These are phyloP conservation scores for Ogataea neopini DNA, from an alignment of 805 yeast genomes.

Conservation along the genomic window DNA sequence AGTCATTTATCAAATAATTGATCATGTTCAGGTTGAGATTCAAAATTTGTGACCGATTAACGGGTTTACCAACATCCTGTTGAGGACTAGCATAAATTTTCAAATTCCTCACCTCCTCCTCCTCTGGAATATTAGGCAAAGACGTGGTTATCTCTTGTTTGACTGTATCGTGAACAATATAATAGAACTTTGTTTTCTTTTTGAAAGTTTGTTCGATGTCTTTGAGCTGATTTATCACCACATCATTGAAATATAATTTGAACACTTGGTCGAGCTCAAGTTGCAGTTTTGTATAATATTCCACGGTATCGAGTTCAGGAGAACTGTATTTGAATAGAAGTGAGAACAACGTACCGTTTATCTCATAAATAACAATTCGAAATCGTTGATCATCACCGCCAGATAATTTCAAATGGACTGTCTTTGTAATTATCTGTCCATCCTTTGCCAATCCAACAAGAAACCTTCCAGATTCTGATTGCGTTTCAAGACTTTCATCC, in stretches of 20 bases:
- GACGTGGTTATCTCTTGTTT: constrained; percentile 27
- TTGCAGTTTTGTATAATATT: constrained; percentile 17
- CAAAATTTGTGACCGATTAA: constrained; percentile 19
- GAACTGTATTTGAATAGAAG: constrained; percentile 20
- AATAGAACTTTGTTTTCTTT: constrained; percentile 22
- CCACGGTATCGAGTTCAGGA: not conserved
- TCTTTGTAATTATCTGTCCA: constrained; percentile 17
- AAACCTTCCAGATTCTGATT: constrained; percentile 26
- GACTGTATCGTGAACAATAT: constrained; percentile 25
- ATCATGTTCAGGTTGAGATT: constrained; percentile 23
- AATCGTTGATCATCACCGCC: constrained; percentile 6
- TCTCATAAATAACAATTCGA: constrained; percentile 31
- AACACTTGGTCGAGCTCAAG: constrained; percentile 24
- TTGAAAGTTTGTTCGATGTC: constrained; percentile 22
- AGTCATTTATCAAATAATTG: constrained; percentile 19
- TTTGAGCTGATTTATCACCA: constrained; percentile 28
- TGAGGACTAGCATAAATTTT: constrained; percentile 9
- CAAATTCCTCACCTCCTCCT: constrained; percentile 18
- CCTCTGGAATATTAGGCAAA: constrained; percentile 32
- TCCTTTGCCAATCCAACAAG: constrained; percentile 28
- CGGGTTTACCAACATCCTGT: constrained; percentile 8
- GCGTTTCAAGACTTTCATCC: constrained; percentile 14
- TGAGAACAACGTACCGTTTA: constrained; percentile 31
- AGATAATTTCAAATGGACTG: constrained; percentile 12
- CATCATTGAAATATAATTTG: constrained; percentile 27